Evolutionary conservation across 306 rosid species (phyloP).

Genomic region (Gillenia trifoliata): DNA sequence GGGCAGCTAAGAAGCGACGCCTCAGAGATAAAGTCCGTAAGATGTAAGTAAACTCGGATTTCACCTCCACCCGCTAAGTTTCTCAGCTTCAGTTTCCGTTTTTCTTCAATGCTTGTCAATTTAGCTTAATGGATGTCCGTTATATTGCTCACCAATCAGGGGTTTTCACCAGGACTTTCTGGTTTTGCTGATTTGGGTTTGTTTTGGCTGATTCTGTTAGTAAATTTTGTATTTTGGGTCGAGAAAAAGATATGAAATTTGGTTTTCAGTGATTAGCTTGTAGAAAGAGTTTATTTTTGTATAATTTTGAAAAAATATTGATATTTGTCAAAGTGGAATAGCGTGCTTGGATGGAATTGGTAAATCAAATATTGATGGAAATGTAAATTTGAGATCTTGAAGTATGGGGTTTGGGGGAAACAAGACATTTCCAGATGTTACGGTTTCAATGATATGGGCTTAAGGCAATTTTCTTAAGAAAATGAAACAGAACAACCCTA

Average conservation of each 20-base stretch:
- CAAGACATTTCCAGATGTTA: not conserved
- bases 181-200: no score
- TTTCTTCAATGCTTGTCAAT: not conserved
- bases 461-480: not conserved
- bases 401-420: not conserved
- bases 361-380: not conserved
- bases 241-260: no score
- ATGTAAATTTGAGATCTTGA: constrained; percentile 1
- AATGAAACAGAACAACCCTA: not conserved
- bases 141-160: not conserved
- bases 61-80: not conserved
- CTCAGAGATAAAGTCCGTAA: constrained; percentile 86
- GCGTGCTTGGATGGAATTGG: not conserved
- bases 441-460: not conserved
- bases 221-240: no score
- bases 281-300: not conserved
- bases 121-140: not conserved
- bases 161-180: no score
- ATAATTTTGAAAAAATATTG: not conserved
- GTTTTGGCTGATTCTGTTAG: no score
- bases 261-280: not conserved
- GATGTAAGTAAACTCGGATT: constrained; percentile 53
- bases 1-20: constrained; percentile 60
- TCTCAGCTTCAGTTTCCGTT: not conserved
- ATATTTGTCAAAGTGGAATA: not conserved